Conservation (phyloP, 495 filamentous ascomycete genomes). For the Parmelia sp. region DNA sequence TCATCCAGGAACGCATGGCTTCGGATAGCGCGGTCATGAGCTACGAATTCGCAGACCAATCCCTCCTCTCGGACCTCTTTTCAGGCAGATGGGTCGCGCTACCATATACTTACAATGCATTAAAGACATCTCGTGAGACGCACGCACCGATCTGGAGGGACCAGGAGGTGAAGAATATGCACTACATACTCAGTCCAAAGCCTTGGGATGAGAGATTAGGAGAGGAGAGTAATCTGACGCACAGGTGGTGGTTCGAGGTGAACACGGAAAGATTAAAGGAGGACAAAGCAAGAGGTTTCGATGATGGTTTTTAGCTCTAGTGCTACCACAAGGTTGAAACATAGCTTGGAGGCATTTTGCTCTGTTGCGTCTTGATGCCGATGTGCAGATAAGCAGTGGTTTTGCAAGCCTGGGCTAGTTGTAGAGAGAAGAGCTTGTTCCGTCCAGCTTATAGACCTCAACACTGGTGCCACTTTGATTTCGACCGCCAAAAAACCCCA, state of each 20-base stretch:
- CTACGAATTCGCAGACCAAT: conserved; percentile 75
- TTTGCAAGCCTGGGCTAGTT: not conserved
- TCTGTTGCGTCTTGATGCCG: not conserved
- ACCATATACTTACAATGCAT: conserved; percentile 74
- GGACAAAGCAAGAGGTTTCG: conserved; percentile 40
- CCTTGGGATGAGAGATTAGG: conserved; percentile 65
- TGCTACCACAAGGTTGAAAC: not conserved
- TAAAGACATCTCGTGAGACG: conserved; percentile 70
- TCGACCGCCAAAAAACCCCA: not conserved
- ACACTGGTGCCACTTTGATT: not conserved
- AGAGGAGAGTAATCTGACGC: conserved; percentile 45
- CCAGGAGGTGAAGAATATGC: conserved; percentile 67
- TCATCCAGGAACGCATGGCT: conserved; percentile 47
- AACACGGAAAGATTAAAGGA: conserved; percentile 47
- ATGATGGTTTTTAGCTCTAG: conserved; percentile 24
- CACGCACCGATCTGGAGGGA: conserved; percentile 72
- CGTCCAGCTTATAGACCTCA: not conserved
- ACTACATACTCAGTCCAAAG: conserved; percentile 75
- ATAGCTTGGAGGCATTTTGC: not conserved
- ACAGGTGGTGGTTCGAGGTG: conserved; percentile 60
- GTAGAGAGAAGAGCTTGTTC: not conserved
- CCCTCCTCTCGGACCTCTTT: conserved; percentile 61
- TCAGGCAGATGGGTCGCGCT: conserved; percentile 62
- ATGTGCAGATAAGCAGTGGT: not conserved
- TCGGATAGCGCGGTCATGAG: conserved; percentile 35